A percentile compares a stretch with the other conserved stretches of the same genome.
phyloP scores from a whole-genome alignment of 2,329 filamentous ascomycete genomes.

The Neonectria punicea region DNA sequence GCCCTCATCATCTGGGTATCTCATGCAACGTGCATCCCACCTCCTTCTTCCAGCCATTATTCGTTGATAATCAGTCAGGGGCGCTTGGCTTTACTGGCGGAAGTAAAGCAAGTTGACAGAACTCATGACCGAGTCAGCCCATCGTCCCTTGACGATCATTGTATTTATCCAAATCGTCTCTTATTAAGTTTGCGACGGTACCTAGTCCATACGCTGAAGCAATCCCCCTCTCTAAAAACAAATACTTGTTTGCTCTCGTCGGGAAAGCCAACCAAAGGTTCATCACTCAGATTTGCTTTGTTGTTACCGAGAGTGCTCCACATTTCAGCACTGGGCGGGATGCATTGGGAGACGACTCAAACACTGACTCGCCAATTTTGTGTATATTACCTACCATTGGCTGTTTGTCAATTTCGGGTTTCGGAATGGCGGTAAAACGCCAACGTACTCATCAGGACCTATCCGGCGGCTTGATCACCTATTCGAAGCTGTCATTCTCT shows the following conservation, averaged over 20 bases:
- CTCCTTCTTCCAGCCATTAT: neutral
- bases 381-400: neutral
- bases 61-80: neutral
- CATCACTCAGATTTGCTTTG: slow-evolving; percentile 17
- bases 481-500: no score
- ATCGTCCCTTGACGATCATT: neutral
- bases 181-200: neutral
- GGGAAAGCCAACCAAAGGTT: neutral
- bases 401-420: neutral
- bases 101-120: no score
- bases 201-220: neutral
- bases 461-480: no score
- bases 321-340: neutral
- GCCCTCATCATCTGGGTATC: neutral
- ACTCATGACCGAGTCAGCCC: neutral
- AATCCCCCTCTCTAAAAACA: neutral
- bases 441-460: no score
- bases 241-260: neutral
- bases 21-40: neutral
- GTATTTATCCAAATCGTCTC: neutral
- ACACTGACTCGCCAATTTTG: neutral
- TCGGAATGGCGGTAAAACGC: no score
- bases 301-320: slow-evolving; percentile 2
- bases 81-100: neutral
- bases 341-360: slow-evolving; percentile 4